Conservation (phyloP, 2,329 filamentous ascomycete genomes). For the Cordyceps fumosorosea region DNA sequence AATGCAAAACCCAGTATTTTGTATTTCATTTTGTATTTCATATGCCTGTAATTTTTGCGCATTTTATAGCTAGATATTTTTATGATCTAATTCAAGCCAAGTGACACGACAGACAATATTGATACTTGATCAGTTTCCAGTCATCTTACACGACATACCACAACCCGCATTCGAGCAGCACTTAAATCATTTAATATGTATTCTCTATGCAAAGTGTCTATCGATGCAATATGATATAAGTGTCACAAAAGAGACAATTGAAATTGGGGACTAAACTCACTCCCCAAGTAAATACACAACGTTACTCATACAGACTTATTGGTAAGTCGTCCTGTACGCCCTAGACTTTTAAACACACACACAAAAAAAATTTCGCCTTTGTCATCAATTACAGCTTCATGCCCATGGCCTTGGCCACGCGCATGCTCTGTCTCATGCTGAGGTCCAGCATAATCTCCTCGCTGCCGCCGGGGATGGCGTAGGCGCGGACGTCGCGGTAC, state of each 20-base stretch:
- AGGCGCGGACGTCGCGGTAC: slow-evolving; percentile 91
- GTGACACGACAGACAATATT: neutral
- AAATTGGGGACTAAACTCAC: neutral
- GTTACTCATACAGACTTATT: slow-evolving; percentile 6
- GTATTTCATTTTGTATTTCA: too few species aligned
- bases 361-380: neutral
- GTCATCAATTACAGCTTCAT: slow-evolving; percentile 73
- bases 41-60: too few species aligned
- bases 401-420: slow-evolving; percentile 81
- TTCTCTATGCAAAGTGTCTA: slow-evolving; percentile 2
- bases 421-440: slow-evolving; percentile 84
- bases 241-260: neutral
- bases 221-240: neutral
- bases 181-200: neutral
- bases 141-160: neutral
- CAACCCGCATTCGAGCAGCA: neutral
- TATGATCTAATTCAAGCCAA: too few species aligned
- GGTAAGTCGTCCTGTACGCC: slow-evolving; percentile 2
- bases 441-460: slow-evolving; percentile 99
- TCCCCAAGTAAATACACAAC: neutral
- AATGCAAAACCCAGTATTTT: neutral
- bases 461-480: slow-evolving; percentile 89
- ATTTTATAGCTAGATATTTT: neutral
- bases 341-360: neutral
- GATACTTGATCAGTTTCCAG: neutral